Evolutionary conservation across 495 filamentous ascomycete species (phyloP).

Genomic region (Hypoxylon fragiforme): DNA sequence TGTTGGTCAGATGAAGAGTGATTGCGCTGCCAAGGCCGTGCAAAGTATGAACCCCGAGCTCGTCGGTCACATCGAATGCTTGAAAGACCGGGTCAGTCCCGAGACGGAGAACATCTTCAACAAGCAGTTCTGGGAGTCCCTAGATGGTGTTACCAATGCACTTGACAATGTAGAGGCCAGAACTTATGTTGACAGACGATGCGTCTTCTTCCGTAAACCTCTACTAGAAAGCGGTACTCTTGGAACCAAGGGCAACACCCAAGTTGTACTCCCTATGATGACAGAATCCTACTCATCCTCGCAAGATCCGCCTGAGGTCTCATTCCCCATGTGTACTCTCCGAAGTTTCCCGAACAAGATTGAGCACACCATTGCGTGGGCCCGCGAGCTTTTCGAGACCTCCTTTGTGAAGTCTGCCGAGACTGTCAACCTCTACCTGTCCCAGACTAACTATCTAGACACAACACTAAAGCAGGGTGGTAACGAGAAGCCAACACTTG

Average conservation of each 20-base stretch:
- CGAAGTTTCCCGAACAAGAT: constrained; percentile 98
- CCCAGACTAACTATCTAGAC: constrained; percentile 87
- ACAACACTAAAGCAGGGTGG: constrained; percentile 90
- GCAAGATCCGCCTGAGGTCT: constrained; percentile 97
- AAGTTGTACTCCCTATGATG: constrained; percentile 85
- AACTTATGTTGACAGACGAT: constrained; percentile 95
- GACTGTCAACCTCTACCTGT: constrained; percentile 91
- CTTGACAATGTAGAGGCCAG: constrained; percentile 97
- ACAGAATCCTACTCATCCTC: constrained; percentile 99
- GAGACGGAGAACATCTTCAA: constrained; percentile 96
- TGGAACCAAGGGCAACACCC: constrained; percentile 97
- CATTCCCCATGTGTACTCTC: constrained; percentile 98
- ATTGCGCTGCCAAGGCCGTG: constrained; percentile 86
- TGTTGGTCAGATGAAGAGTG: constrained; percentile 96
- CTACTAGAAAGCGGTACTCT: constrained; percentile 95
- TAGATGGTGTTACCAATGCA: constrained; percentile 95
- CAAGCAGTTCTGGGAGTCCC: constrained; percentile 87
- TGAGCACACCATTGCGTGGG: constrained; percentile 99
- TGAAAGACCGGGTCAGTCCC: constrained; percentile 85
- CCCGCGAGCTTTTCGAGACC: constrained; percentile 89
- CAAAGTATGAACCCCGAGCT: constrained; percentile 95
- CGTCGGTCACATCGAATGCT: constrained; percentile 75
- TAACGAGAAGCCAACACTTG: constrained; percentile 93
- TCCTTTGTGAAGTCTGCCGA: constrained; percentile 94
- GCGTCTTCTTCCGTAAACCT: constrained; percentile 98